These are phyloP conservation scores for Penicillium sp. DNA, from an alignment of 2,329 filamentous ascomycete species.

Conservation along the genomic window DNA sequence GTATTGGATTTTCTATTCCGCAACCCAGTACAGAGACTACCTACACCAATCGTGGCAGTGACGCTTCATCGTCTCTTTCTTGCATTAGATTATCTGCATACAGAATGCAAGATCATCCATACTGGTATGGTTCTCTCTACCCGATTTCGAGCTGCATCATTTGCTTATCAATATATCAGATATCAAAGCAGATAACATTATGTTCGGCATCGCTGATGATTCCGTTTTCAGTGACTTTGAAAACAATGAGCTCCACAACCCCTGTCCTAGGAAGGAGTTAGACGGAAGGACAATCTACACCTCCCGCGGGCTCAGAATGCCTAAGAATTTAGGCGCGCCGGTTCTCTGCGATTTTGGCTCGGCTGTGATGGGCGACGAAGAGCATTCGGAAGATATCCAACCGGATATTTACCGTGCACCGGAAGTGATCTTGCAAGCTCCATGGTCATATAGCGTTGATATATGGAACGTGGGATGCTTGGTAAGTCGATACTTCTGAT, in stretches of 20 bases:
- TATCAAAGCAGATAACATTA: slow-evolving; percentile 51
- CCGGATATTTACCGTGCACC: slow-evolving; percentile 39
- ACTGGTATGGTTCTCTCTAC: slow-evolving; percentile 1
- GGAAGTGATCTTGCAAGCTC: slow-evolving; percentile 48
- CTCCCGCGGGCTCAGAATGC: slow-evolving; percentile 41
- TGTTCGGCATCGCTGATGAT: slow-evolving; percentile 44
- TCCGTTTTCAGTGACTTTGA: slow-evolving; percentile 43
- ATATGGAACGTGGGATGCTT: slow-evolving; percentile 55
- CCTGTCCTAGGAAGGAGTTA: slow-evolving; percentile 44
- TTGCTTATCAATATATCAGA: slow-evolving; percentile 26
- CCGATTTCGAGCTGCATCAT: background rate
- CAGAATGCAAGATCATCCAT: slow-evolving; percentile 14
- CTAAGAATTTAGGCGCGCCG: slow-evolving; percentile 32
- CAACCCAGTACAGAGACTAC: slow-evolving; percentile 41
- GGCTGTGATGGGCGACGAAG: slow-evolving; percentile 37
- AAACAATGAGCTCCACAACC: slow-evolving; percentile 40
- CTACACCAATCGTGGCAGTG: slow-evolving; percentile 14
- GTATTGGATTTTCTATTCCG: slow-evolving; percentile 40
- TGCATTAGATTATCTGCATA: slow-evolving; percentile 16
- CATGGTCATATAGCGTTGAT: slow-evolving; percentile 50
- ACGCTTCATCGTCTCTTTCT: slow-evolving; percentile 14
- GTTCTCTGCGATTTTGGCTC: slow-evolving; percentile 54
- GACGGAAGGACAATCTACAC: slow-evolving; percentile 43
- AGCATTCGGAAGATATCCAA: slow-evolving; percentile 33
- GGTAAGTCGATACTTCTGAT: slow-evolving; percentile 35